Conservation (phyloP, 1,284 basidiomycete species). For the Melampsora larici-populina region DNA sequence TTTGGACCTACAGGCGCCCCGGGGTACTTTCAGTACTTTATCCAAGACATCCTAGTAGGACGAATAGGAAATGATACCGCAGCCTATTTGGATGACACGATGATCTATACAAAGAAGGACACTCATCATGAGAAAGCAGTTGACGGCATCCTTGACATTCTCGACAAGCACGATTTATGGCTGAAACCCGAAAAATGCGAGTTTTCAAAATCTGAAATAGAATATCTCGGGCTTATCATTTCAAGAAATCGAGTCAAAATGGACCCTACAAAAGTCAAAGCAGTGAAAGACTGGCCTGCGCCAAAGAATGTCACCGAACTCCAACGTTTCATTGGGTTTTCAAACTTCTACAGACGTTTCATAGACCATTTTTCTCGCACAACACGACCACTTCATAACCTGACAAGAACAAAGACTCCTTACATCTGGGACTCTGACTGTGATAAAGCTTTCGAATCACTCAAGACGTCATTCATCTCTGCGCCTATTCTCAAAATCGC, state of each 20-base stretch:
- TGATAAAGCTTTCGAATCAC: constrained; percentile 47
- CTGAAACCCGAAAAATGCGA: neutral
- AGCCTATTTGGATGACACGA: too few species aligned
- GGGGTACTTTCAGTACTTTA: constrained; percentile 7
- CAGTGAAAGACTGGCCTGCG: too few species aligned
- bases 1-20: constrained; percentile 11
- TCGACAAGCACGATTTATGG: neutral
- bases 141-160: neutral
- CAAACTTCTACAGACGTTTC: constrained; percentile 57
- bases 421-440: neutral
- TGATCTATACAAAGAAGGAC: neutral
- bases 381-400: neutral
- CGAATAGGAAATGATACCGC: too few species aligned
- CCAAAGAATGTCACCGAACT: too few species aligned
- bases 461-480: too few species aligned
- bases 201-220: neutral
- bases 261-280: too few species aligned
- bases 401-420: neutral
- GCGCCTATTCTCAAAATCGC: too few species aligned
- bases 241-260: too few species aligned
- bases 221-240: constrained; percentile 42
- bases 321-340: constrained; percentile 57
- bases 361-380: constrained; percentile 53
- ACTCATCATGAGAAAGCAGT: neutral
- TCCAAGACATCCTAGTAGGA: too few species aligned